Conservation (phyloP, 1,139 yeast species). For the Candida neerlandica region DNA sequence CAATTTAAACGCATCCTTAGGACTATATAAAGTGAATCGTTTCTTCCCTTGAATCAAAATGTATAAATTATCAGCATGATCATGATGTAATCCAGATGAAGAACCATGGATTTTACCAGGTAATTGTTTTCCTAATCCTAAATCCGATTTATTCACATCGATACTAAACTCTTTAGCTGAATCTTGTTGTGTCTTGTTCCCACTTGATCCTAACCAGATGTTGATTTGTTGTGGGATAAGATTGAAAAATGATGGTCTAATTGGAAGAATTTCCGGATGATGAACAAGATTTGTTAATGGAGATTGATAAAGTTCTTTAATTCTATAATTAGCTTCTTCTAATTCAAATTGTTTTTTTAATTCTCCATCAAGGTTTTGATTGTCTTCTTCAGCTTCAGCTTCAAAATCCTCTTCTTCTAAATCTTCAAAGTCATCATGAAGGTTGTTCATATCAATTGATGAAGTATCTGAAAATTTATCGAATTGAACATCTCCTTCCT, state of each 20-base stretch:
- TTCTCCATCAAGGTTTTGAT: slow-evolving; percentile 9
- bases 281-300: slow-evolving; percentile 54
- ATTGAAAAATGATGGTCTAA: slow-evolving; percentile 42
- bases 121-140: slow-evolving; percentile 50
- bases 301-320: slow-evolving; percentile 57
- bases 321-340: slow-evolving; percentile 29
- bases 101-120: slow-evolving; percentile 51
- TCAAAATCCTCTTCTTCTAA: slow-evolving; percentile 24
- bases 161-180: slow-evolving; percentile 7
- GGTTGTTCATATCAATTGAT: slow-evolving; percentile 46
- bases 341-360: not conserved
- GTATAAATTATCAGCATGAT: slow-evolving; percentile 75
- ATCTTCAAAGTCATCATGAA: slow-evolving; percentile 57
- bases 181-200: not conserved
- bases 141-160: slow-evolving; percentile 14
- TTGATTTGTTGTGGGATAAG: slow-evolving; percentile 72
- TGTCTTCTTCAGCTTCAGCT: slow-evolving; percentile 19
- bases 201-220: slow-evolving; percentile 61
- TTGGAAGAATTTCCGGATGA: slow-evolving; percentile 32
- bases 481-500: slow-evolving; percentile 12
- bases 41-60: slow-evolving; percentile 62
- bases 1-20: slow-evolving; percentile 57
- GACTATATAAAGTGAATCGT: slow-evolving; percentile 66
- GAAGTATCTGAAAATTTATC: slow-evolving; percentile 19
- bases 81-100: slow-evolving; percentile 80